Evolutionary conservation across 1,139 yeast species (phyloP).

Genomic region (Geotrichum klebahnii): DNA sequence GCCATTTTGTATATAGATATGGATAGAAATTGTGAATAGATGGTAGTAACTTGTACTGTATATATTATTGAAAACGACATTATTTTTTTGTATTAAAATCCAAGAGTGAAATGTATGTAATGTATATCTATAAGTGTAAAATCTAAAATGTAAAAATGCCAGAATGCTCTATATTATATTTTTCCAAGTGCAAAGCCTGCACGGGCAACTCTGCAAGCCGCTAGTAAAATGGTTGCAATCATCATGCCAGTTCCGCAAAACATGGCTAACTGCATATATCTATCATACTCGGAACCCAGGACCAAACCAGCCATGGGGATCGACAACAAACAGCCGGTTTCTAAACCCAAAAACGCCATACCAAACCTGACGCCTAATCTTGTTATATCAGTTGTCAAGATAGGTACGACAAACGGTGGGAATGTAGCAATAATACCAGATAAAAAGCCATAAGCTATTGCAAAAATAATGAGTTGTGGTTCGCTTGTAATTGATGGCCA

Average conservation of each 20-base stretch:
- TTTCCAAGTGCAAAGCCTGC: neutral
- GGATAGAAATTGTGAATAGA: too few species aligned
- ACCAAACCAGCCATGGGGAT: slow-evolving; percentile 20
- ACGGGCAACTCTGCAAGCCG: neutral
- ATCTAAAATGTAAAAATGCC: neutral
- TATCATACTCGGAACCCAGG: slow-evolving; percentile 13
- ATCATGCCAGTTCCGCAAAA: slow-evolving; percentile 14
- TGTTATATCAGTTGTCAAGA: slow-evolving; percentile 48
- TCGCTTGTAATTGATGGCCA: slow-evolving; percentile 2
- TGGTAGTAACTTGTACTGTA: too few species aligned
- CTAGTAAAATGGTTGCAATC: slow-evolving; percentile 1
- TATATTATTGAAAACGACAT: too few species aligned
- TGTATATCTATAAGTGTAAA: too few species aligned
- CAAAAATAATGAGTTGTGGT: slow-evolving; percentile 13
- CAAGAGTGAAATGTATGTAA: too few species aligned
- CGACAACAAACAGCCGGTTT: slow-evolving; percentile 12
- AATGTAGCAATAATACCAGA: slow-evolving; percentile 46
- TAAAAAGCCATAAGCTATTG: slow-evolving; percentile 45
- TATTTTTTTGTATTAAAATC: too few species aligned
- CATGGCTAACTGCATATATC: slow-evolving; percentile 3
- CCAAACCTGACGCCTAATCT: slow-evolving; percentile 51
- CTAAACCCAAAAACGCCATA: slow-evolving; percentile 46
- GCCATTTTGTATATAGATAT: too few species aligned
- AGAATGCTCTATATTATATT: neutral
- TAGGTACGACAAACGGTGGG: slow-evolving; percentile 45